These are phyloP conservation scores for Cryptococcus hybrid DNA, from an alignment of 1,284 basidiomycete species.

Conservation along the genomic window DNA sequence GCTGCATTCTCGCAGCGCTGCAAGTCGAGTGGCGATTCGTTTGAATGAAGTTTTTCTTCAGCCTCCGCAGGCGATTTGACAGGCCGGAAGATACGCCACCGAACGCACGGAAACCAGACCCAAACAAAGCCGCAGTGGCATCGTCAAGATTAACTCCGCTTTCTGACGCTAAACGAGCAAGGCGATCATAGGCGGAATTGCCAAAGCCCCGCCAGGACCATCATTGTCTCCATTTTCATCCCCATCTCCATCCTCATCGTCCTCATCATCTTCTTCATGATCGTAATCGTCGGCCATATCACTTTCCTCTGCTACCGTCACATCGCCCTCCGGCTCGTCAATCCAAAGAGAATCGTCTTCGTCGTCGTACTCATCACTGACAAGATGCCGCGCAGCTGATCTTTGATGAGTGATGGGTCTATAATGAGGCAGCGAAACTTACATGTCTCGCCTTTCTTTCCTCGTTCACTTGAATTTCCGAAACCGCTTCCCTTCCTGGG, in stretches of 20 bases:
- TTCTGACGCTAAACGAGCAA: constrained; percentile 55
- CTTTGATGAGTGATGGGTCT: constrained; percentile 4
- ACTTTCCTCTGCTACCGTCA: constrained; percentile 58
- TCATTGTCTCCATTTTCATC: constrained; percentile 23
- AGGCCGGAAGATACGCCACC: constrained; percentile 69
- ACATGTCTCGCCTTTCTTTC: constrained; percentile 43
- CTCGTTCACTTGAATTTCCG: constrained; percentile 15
- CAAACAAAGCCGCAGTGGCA: constrained; percentile 65
- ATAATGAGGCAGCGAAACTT: background rate
- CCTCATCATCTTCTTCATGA: constrained; percentile 41
- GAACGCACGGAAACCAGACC: constrained; percentile 54
- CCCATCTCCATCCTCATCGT: constrained; percentile 53
- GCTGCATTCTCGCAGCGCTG: constrained; percentile 90
- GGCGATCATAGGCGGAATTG: constrained; percentile 33
- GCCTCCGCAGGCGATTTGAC: constrained; percentile 78
- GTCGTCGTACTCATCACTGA: constrained; percentile 64
- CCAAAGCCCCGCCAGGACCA: constrained; percentile 7
- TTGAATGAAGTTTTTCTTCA: constrained; percentile 86
- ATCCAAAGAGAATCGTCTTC: constrained; percentile 51
- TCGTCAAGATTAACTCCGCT: constrained; percentile 60
- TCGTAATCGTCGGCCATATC: constrained; percentile 70
- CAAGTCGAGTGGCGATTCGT: constrained; percentile 74
- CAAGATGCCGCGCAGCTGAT: constrained; percentile 54
- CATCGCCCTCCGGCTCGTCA: constrained; percentile 24
- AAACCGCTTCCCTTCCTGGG: constrained; percentile 14